Evolutionary conservation across 2,329 filamentous ascomycete genomes (phyloP), one percentile per base, ranked within the genome.

Genomic region (Diplodia intermedia): DNA sequence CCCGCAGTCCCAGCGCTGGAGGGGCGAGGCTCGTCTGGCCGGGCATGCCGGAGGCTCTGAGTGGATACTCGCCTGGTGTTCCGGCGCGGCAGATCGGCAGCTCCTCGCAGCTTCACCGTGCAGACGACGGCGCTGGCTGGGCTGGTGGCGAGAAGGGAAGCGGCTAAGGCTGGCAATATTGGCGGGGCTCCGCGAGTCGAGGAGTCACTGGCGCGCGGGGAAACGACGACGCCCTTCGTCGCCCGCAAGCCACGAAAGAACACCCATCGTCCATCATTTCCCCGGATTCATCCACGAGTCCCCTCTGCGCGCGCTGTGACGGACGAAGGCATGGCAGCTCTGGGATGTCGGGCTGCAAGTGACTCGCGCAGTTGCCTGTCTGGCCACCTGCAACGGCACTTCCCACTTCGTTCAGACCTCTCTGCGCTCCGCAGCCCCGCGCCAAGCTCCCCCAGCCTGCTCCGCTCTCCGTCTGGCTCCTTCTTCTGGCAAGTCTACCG

Each of bases 111-210:
- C 15, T 14, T 26, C 15, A 26, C 29, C 8, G 29, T n/a, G 33
- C 9, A 4, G 12, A 18, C 6, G 36, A 12, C 2, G 20, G 38
- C 0, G 55, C 55, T 26, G 33, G 55, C 5, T 23, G 54, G n/a
- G 33, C 36, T 43, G 55, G 31, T 60, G 56, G 56, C 56, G 56
- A 57, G 33, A 43, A 7, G 54, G 36, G 36, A 38, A 31, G 20
- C 12, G 52, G 18, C 11, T 31, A 33, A 18, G 29, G 14, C 50
- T 33, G 18, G 53, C 53, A 40, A 15, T 26, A 12, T 11, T 18
- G 18, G 54, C 54, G 56, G 56, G 56, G 43, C 40, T 50, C 40
- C 26, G 57, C 57, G 57, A 62, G 57, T 62, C 57, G 57, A 50
- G 57, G 18, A 33, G 18, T 8, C 55, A 18, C 38, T 50, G 7